Conservation (phyloP, 495 filamentous ascomycete genomes). For the Tuber umbilicatum region DNA sequence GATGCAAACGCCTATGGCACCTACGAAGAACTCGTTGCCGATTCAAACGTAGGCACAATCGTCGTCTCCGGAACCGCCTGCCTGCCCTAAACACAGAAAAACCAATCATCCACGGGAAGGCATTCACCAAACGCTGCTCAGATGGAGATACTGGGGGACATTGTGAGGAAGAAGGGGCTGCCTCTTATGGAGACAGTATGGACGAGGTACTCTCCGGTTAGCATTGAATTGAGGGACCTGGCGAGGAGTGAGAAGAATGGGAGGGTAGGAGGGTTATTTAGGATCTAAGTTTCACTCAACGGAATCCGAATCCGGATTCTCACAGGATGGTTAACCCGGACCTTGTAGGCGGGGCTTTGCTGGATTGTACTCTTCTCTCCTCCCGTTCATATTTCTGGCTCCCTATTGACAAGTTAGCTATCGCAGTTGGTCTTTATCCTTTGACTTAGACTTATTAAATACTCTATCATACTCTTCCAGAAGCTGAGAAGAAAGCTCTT, state of each 20-base stretch:
- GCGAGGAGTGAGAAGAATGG: conserved; percentile 66
- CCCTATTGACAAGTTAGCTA: not conserved
- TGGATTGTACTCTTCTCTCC: conserved; percentile 56
- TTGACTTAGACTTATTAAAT: conserved; percentile 92
- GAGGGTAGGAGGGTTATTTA: no score
- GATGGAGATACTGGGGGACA: conserved; percentile 64
- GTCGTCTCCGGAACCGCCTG: conserved; percentile 85
- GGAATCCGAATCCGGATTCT: conserved; percentile 42
- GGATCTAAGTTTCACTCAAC: no score
- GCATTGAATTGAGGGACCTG: conserved; percentile 64
- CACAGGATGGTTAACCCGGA: conserved; percentile 83
- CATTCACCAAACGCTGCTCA: conserved; percentile 82
- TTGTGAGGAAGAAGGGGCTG: conserved; percentile 68
- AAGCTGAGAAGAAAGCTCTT: conserved; percentile 49
- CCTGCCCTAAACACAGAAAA: conserved; percentile 76
- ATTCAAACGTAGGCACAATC: conserved; percentile 75
- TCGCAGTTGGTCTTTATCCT: conserved; percentile 72
- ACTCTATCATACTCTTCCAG: conserved; percentile 72
- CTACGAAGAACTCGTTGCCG: conserved; percentile 70
- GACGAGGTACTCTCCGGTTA: conserved; percentile 85
- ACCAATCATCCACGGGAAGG: conserved; percentile 87
- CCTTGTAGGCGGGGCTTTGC: conserved; percentile 73
- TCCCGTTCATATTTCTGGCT: not conserved
- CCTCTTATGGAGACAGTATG: conserved; percentile 97
- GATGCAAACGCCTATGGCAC: conserved; percentile 69